phyloP scores from a whole-genome alignment of 441 rosid genomes.

The Raphanus hybrid region DNA sequence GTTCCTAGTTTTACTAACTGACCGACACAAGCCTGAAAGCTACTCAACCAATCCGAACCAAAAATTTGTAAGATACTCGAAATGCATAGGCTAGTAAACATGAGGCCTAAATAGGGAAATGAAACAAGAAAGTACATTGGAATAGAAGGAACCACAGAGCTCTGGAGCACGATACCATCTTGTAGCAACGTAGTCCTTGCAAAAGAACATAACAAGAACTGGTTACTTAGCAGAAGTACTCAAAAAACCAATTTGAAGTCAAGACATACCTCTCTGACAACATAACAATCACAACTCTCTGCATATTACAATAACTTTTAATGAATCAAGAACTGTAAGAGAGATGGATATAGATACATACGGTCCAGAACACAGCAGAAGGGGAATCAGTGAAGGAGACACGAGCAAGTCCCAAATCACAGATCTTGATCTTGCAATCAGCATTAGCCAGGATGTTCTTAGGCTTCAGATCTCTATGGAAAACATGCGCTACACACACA shows the following conservation, averaged over 20 bases:
- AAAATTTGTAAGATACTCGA: too few species aligned
- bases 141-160: slow-evolving; percentile 95
- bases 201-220: slow-evolving; percentile 28
- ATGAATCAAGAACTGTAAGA: neutral
- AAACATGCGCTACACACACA: slow-evolving; percentile 70
- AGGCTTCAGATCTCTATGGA: slow-evolving; percentile 96
- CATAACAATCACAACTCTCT: slow-evolving; percentile 17
- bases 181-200: slow-evolving; percentile 99
- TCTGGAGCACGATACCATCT: slow-evolving; percentile 99
- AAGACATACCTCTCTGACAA: slow-evolving; percentile 23
- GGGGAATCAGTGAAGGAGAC: slow-evolving; percentile 93
- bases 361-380: slow-evolving; percentile 99
- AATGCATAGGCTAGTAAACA: too few species aligned
- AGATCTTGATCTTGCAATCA: slow-evolving; percentile 95
- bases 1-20: too few species aligned
- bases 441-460: slow-evolving; percentile 96
- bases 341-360: slow-evolving; percentile 48
- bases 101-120: too few species aligned
- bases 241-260: neutral
- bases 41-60: too few species aligned
- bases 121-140: slow-evolving; percentile 58
- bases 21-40: too few species aligned
- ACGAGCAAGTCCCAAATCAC: slow-evolving; percentile 98
- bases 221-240: slow-evolving; percentile 35
- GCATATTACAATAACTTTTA: slow-evolving; percentile 32